Percentiles rank a stretch among this genome's conserved stretches.
phyloP scores from a whole-genome alignment of 495 filamentous ascomycete genomes.

The Lasiosphaeria hispida region DNA sequence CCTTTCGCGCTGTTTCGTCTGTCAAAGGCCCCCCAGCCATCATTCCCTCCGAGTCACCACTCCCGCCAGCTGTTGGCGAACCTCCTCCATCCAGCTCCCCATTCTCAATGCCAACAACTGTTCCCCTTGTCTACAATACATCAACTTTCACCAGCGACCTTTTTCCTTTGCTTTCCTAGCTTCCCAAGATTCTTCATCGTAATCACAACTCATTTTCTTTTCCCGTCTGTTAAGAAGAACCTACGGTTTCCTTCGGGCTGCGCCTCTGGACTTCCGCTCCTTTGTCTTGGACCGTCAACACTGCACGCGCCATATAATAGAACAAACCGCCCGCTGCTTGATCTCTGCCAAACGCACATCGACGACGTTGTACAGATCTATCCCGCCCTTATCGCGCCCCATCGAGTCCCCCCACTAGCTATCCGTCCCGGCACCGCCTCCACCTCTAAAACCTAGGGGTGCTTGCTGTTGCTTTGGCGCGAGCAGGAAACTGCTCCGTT shows the following conservation, averaged over 20 bases:
- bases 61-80: slow-evolving; percentile 3
- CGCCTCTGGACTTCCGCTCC: slow-evolving; percentile 7
- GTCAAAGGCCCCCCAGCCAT: slow-evolving; percentile 6
- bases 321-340: background rate
- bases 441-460: no score
- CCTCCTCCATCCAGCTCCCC: background rate
- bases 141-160: background rate
- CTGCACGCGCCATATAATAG: background rate
- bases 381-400: background rate
- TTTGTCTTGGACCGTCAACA: slow-evolving; percentile 4
- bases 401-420: no score
- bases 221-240: background rate
- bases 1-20: background rate
- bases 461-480: slow-evolving; percentile 2
- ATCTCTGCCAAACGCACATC: background rate
- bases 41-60: slow-evolving; percentile 9
- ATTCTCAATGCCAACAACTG: background rate
- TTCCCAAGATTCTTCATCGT: background rate
- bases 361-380: slow-evolving; percentile 3
- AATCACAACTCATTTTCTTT: background rate
- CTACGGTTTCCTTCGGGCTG: background rate
- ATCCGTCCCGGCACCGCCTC: no score
- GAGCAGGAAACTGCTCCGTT: slow-evolving; percentile 41
- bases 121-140: background rate
- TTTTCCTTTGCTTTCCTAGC: background rate